Base-by-base conservation (phyloP, 768 basidiomycete species). In the Phaeotremella skinneri region DNA sequence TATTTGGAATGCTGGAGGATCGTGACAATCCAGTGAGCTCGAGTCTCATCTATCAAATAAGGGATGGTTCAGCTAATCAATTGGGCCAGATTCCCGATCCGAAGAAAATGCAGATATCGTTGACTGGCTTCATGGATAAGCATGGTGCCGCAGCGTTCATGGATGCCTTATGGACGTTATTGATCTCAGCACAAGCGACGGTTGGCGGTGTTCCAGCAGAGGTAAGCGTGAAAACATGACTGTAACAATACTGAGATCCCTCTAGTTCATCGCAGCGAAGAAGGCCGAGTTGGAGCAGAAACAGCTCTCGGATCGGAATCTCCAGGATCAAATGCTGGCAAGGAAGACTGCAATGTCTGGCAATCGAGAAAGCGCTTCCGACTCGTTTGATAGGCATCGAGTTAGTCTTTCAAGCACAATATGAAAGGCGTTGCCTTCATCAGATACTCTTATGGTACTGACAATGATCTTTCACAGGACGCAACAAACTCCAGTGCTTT, bases 1-100 rank as follows among this genome's bases (percentile, higher is more conserved):
- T 91, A 17, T 90, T 91, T 85, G 91, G 91, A 17, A 81, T 98
- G 20, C 79, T 99, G 4, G 96, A 99, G 73, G 90, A 96, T 68
- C 81, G 85, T 49, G 82, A 84, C 16, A 83, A 88, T 63, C 87
- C 89, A n/a, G 92, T 94, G 62, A 64, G 87, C 76, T 0, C 27
- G 16, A 25, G n/a, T 6, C 52, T 53, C n/a, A 37, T 23, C n/a
- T n/a, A n/a, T n/a, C n/a, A n/a, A n/a, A n/a, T n/a, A n/a, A n/a
- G n/a, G n/a, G n/a, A n/a, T n/a, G n/a, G n/a, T n/a, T n/a, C n/a
- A n/a, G n/a, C n/a, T n/a, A n/a, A n/a, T n/a, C n/a, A n/a, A n/a
- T n/a, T n/a, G n/a, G n/a, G 11, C 17, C 70, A 93, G 91, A 85
- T 83, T 3, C 90, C 91, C 11, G 94, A 98, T 77, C 90, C 92